Percentiles rank a stretch among this genome's conserved stretches.
Conservation (phyloP, 345 rosid species). For the Citrus australasica region DNA sequence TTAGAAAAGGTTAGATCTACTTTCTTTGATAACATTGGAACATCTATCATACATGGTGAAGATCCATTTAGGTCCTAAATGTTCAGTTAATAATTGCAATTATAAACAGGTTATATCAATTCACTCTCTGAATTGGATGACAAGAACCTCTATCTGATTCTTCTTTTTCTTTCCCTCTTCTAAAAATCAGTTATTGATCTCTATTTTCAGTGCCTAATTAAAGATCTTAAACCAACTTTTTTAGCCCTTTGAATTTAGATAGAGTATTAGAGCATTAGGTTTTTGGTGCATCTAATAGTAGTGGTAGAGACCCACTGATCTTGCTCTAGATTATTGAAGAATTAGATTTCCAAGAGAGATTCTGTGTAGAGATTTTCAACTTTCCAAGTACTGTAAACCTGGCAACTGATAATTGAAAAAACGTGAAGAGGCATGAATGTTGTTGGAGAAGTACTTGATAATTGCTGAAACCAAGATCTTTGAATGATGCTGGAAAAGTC, state of each 20-base stretch:
- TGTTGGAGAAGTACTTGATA: neutral
- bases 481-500: neutral
- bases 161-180: neutral
- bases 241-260: neutral
- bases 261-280: neutral
- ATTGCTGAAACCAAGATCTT: neutral
- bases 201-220: neutral
- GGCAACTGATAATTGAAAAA: neutral
- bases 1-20: constrained; percentile 68
- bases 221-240: neutral
- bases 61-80: neutral
- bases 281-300: neutral
- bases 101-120: neutral
- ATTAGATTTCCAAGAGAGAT: neutral
- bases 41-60: neutral
- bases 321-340: neutral
- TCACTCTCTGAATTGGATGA: neutral
- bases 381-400: neutral
- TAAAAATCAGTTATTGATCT: neutral
- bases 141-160: neutral
- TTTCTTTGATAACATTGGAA: neutral
- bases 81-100: neutral
- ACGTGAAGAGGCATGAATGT: neutral
- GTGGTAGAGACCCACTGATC: neutral
- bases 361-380: neutral